phyloP scores from a whole-genome alignment of 768 basidiomycete species.

The Boletus bicolor region DNA sequence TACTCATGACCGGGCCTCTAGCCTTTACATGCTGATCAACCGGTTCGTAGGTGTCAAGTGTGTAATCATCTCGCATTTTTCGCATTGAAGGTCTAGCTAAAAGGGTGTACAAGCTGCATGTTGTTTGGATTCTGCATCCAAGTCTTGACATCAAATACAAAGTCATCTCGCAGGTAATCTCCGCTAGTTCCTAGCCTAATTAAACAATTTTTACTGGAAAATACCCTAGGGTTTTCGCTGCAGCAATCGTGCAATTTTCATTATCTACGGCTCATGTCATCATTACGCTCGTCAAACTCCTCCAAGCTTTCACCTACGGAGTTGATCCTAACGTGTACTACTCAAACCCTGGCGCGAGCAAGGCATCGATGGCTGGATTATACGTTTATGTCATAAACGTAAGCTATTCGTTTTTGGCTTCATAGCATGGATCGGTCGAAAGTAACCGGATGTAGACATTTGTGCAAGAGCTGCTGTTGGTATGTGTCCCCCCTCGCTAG shows the following conservation, averaged over 20 bases:
- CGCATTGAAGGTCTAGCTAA: neutral
- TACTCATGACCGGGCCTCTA: neutral
- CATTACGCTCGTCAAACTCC: conserved; percentile 10
- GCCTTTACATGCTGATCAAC: no score
- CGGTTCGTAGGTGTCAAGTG: conserved; percentile 9
- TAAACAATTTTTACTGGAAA: neutral
- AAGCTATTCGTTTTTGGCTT: no score
- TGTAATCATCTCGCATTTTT: neutral
- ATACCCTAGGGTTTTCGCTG: conserved; percentile 3
- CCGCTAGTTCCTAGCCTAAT: no score
- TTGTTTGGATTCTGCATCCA: conserved; percentile 12
- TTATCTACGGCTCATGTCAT: conserved; percentile 14
- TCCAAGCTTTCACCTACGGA: conserved; percentile 14
- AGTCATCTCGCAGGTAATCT: conserved; percentile 8
- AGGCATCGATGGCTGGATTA: no score
- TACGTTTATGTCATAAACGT: no score
- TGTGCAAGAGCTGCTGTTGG: no score
- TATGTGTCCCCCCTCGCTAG: no score
- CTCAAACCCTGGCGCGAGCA: conserved; percentile 1
- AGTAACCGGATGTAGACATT: no score
- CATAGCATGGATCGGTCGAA: no score
- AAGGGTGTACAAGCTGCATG: conserved; percentile 4
- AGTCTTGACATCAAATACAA: conserved; percentile 1
- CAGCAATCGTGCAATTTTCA: conserved; percentile 16
- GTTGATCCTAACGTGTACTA: conserved; percentile 8